These are phyloP conservation scores for Trichoderma virens DNA, from an alignment of 495 filamentous ascomycete genomes.

Conservation along the genomic window DNA sequence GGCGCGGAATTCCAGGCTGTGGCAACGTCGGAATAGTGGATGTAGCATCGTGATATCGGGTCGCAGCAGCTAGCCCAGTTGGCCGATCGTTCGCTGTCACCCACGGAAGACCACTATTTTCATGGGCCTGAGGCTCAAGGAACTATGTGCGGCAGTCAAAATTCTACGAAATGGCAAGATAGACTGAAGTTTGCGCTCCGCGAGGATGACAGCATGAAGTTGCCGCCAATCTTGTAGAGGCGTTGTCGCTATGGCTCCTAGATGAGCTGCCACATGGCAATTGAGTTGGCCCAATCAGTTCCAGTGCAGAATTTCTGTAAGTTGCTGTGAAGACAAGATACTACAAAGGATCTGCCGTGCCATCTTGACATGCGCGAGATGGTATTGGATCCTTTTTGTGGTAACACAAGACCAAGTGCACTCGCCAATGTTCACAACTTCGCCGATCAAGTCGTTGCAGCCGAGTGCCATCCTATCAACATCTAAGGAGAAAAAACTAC, in stretches of 20 bases:
- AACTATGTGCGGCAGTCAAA: background rate
- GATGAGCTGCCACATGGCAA: background rate
- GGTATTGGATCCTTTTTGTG: too few relatives aligned
- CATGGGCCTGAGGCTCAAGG: background rate
- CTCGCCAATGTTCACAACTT: too few relatives aligned
- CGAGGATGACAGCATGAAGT: background rate
- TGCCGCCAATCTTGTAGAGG: background rate
- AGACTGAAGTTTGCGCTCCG: conserved; percentile 7
- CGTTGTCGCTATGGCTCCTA: background rate
- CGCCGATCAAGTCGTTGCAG: background rate
- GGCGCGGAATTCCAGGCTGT: background rate
- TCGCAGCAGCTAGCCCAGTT: background rate
- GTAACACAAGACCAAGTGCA: too few relatives aligned
- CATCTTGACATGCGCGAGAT: too few relatives aligned
- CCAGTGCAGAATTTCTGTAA: too few relatives aligned
- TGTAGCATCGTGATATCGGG: background rate
- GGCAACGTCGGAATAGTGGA: background rate
- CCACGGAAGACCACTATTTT: background rate
- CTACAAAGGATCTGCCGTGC: too few relatives aligned
- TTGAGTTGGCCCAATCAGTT: too few relatives aligned
- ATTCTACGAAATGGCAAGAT: background rate
- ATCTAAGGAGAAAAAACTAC: background rate
- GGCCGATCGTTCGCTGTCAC: background rate
- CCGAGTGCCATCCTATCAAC: background rate
- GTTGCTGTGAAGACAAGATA: too few relatives aligned